These are phyloP conservation scores for Crepidotus variabilis DNA, from an alignment of 768 basidiomycete species.

Conservation along the genomic window DNA sequence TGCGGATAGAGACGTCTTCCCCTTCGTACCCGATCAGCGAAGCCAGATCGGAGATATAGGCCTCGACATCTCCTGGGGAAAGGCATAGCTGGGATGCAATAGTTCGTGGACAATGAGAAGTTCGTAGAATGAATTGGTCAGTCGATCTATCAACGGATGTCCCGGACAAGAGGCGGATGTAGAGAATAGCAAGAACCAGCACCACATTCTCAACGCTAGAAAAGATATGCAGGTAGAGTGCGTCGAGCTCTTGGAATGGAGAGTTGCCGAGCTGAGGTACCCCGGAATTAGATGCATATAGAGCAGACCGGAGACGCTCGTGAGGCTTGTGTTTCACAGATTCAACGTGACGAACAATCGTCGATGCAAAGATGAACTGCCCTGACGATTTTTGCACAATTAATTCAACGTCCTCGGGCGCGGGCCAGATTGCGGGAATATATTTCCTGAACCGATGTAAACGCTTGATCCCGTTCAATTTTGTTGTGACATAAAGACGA, in stretches of 20 bases:
- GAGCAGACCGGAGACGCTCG: not conserved
- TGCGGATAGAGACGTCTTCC: not conserved
- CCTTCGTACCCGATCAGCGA: not conserved
- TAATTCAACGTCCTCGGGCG: not conserved
- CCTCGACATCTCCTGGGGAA: not conserved
- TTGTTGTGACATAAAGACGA: constrained; percentile 4
- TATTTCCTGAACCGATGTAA: constrained; percentile 6
- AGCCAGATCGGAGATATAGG: not conserved
- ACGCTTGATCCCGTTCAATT: constrained; percentile 8
- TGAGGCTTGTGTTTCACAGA: constrained; percentile 3
- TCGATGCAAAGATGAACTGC: constrained; percentile 7
- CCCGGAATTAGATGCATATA: not conserved
- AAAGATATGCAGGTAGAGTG: not conserved
- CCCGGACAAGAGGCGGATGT: not conserved
- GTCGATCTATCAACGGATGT: no score
- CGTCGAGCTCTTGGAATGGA: constrained; percentile 5
- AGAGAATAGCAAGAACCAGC: not conserved
- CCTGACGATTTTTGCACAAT: constrained; percentile 5
- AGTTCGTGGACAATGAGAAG: not conserved
- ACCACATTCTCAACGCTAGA: not conserved
- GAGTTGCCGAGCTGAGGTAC: not conserved
- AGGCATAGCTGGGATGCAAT: not conserved
- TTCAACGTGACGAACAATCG: constrained; percentile 2
- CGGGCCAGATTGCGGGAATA: constrained; percentile 13
- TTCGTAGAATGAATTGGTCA: not conserved